A percentile compares a stretch with the other conserved stretches of the same genome.
Conservation (phyloP, 2,329 filamentous ascomycete genomes). For the Zymoseptoria crescenta region DNA sequence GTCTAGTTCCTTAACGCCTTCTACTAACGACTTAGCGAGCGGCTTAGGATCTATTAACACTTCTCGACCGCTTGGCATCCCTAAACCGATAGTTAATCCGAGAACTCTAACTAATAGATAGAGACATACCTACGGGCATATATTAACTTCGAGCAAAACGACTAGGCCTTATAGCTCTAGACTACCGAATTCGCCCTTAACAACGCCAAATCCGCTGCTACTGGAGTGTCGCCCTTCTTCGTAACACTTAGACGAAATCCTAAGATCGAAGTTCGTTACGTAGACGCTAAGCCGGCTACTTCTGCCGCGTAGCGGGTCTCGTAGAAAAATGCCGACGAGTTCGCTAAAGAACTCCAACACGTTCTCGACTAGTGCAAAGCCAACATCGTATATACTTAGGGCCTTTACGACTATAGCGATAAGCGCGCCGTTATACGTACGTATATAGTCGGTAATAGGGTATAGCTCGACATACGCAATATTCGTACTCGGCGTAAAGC, state of each 20-base stretch:
- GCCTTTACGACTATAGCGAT: background rate
- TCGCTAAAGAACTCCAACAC: background rate
- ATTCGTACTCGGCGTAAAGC: background rate
- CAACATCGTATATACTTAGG: background rate
- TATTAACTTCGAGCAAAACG: too few relatives aligned
- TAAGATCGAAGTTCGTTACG: background rate
- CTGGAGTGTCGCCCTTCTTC: background rate
- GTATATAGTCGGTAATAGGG: background rate
- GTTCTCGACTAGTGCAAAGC: background rate
- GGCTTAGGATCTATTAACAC: too few relatives aligned
- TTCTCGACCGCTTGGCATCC: too few relatives aligned
- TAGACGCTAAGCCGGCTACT: background rate
- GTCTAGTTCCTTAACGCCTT: too few relatives aligned
- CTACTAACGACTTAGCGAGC: too few relatives aligned
- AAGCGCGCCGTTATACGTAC: too few relatives aligned
- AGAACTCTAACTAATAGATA: too few relatives aligned
- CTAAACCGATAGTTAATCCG: too few relatives aligned
- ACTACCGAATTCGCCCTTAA: slow-evolving; percentile 1
- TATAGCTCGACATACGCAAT: slow-evolving; percentile 1
- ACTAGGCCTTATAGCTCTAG: too few relatives aligned
- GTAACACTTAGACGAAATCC: background rate
- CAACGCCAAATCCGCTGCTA: background rate
- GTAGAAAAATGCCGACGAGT: background rate
- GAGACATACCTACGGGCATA: too few relatives aligned
- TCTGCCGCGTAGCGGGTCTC: background rate